phyloP scores from a whole-genome alignment of 2,329 filamentous ascomycete genomes.

The Exophiala calicioides region DNA sequence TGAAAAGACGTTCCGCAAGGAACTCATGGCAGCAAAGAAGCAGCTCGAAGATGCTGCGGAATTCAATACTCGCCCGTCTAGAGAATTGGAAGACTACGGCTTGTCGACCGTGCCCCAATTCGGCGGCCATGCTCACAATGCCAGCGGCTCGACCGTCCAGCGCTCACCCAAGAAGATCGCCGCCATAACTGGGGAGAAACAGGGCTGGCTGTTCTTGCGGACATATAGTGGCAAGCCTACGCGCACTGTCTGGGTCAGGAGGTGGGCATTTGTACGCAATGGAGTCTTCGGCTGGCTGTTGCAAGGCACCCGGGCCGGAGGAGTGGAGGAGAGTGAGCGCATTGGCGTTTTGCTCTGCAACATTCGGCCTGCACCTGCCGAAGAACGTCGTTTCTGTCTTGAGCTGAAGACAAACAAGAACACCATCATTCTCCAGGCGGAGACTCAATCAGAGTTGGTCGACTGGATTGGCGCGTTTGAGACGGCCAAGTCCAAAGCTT shows the following conservation, averaged over 20 bases:
- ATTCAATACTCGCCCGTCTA: slow-evolving; percentile 71
- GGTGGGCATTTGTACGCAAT: slow-evolving; percentile 95
- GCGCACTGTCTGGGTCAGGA: slow-evolving; percentile 81
- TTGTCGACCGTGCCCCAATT: slow-evolving; percentile 86
- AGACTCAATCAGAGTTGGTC: slow-evolving; percentile 87
- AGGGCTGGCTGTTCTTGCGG: slow-evolving; percentile 89
- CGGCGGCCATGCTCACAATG: slow-evolving; percentile 67
- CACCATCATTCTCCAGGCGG: slow-evolving; percentile 84
- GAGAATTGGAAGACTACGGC: slow-evolving; percentile 91
- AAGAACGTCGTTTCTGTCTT: slow-evolving; percentile 95
- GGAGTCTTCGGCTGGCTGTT: slow-evolving; percentile 95
- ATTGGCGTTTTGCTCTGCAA: slow-evolving; percentile 94
- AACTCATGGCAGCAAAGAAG: slow-evolving; percentile 75
- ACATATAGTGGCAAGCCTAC: slow-evolving; percentile 84
- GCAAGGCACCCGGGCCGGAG: slow-evolving; percentile 73
- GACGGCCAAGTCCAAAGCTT: slow-evolving; percentile 85
- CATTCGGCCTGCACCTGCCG: slow-evolving; percentile 83
- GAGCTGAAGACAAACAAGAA: slow-evolving; percentile 98
- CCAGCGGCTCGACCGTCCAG: slow-evolving; percentile 41
- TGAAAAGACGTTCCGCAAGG: slow-evolving; percentile 79
- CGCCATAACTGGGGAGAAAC: slow-evolving; percentile 66
- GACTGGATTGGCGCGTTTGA: slow-evolving; percentile 96
- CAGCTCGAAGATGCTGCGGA: slow-evolving; percentile 80
- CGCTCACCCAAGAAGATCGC: slow-evolving; percentile 56
- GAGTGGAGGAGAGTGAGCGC: slow-evolving; percentile 93